These are phyloP conservation scores for Tephrocybe sp. DNA, from an alignment of 768 basidiomycete genomes.

Conservation along the genomic window DNA sequence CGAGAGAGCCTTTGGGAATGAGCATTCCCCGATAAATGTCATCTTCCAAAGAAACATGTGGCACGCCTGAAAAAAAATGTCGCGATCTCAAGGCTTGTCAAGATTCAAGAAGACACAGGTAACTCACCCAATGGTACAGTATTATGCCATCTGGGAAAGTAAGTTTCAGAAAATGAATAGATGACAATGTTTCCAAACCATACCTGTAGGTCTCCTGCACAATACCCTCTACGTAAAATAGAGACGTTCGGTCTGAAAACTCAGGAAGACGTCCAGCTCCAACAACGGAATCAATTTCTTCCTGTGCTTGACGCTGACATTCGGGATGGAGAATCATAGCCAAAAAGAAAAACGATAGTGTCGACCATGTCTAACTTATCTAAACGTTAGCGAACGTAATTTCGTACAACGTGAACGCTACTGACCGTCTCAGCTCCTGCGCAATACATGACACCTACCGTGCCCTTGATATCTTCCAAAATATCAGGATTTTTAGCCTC, in stretches of 20 bases:
- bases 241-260: not conserved
- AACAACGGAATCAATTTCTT: not conserved
- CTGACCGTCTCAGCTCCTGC: conserved; percentile 39
- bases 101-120: not conserved
- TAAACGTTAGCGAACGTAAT: not conserved
- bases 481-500: not conserved
- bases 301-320: not conserved
- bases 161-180: not conserved
- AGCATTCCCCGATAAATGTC: conserved; percentile 31
- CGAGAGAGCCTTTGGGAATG: conserved; percentile 12
- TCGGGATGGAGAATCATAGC: not conserved
- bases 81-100: not conserved
- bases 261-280: not conserved
- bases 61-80: conserved; percentile 5
- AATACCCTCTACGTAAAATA: not conserved
- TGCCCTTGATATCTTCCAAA: conserved; percentile 18
- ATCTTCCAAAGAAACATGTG: conserved; percentile 24
- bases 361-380: conserved; percentile 25
- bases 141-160: not conserved
- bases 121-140: not conserved
- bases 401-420: not conserved
- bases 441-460: conserved; percentile 18
- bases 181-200: not conserved
- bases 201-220: not conserved
- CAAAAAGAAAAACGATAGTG: conserved; percentile 24